phyloP scores from a whole-genome alignment of 306 rosid species.

The Cicer cuneatum region DNA sequence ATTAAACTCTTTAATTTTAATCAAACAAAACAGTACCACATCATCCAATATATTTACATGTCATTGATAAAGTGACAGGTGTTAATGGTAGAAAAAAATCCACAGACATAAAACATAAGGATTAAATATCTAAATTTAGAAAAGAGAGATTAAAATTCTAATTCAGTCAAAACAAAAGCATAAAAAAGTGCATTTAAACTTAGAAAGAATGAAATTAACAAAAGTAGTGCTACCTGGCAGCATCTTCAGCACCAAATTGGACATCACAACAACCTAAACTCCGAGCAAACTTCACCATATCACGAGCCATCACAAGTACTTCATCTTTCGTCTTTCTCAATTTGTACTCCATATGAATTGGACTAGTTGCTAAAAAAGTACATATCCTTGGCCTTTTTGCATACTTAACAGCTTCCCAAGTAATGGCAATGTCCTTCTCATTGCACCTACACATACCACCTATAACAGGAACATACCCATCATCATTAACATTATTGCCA shows the following conservation, averaged over 20 bases:
- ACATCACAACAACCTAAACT: constrained; percentile 82
- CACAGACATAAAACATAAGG: too few relatives aligned
- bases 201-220: not conserved
- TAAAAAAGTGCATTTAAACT: too few relatives aligned
- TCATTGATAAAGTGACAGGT: too few relatives aligned
- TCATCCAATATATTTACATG: too few relatives aligned
- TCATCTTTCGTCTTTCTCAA: constrained; percentile 67
- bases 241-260: constrained; percentile 93
- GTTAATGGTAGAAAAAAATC: too few relatives aligned
- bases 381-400: constrained; percentile 76
- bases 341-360: constrained; percentile 79
- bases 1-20: too few relatives aligned
- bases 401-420: constrained; percentile 88
- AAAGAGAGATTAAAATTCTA: too few relatives aligned
- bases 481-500: constrained; percentile 57
- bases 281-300: constrained; percentile 72
- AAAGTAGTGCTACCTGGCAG: constrained; percentile 62
- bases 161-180: too few relatives aligned
- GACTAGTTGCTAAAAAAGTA: constrained; percentile 83
- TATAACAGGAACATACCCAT: constrained; percentile 80
- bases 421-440: constrained; percentile 68
- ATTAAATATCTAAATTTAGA: too few relatives aligned
- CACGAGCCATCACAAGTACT: constrained; percentile 67
- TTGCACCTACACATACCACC: constrained; percentile 76
- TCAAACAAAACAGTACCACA: too few relatives aligned